Percentiles rank a stretch among this genome's conserved stretches.
These are phyloP conservation scores for Linnemannia schmuckeri DNA, from an alignment of 192 early-diverging fungal species.

Conservation along the genomic window DNA sequence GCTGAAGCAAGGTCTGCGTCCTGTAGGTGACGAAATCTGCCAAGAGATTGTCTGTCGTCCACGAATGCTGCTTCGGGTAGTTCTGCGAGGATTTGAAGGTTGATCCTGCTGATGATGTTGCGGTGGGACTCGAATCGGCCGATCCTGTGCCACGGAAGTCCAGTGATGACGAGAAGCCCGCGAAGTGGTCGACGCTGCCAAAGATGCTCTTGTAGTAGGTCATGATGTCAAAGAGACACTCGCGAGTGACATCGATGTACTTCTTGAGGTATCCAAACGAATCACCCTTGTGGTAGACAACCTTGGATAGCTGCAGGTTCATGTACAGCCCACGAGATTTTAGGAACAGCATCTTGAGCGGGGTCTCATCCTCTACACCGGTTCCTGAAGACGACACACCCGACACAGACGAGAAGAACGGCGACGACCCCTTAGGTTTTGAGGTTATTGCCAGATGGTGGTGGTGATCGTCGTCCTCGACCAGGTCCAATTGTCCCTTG, in stretches of 20 bases:
- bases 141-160: conserved; percentile 5
- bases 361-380: conserved; percentile 67
- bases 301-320: conserved; percentile 62
- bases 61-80: conserved; percentile 40
- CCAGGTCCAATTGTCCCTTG: conserved; percentile 18
- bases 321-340: conserved; percentile 77
- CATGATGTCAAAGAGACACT: conserved; percentile 85
- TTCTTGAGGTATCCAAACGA: conserved; percentile 78
- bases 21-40: conserved; percentile 73
- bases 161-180: conserved; percentile 18
- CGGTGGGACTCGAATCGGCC: not conserved
- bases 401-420: not conserved
- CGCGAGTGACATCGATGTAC: conserved; percentile 84
- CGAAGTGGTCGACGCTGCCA: conserved; percentile 47
- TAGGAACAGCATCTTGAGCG: conserved; percentile 81
- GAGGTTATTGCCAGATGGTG: not conserved
- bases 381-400: not conserved
- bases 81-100: not conserved
- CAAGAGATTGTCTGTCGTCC: conserved; percentile 66
- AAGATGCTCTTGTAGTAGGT: conserved; percentile 87
- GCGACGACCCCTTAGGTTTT: not conserved
- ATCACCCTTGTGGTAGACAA: conserved; percentile 64
- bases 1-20: conserved; percentile 57
- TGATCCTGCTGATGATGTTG: not conserved
- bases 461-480: conserved; percentile 35